Base-by-base conservation (phyloP, 257 asterid genomes). In the Eustoma russellianum region DNA sequence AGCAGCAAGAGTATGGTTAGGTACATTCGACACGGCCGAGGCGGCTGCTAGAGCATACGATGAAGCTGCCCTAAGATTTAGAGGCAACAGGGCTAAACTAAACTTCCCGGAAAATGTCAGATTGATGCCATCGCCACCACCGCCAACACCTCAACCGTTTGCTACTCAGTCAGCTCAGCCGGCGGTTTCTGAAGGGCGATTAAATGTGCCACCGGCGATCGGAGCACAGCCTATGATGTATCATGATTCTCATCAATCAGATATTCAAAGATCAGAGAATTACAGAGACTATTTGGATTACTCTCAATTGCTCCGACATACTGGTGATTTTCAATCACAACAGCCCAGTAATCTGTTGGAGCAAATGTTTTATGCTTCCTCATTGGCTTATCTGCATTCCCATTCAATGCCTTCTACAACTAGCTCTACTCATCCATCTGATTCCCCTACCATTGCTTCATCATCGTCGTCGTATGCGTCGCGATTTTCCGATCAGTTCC, bases 201-300 rank as follows among this genome's bases (percentile, higher is more conserved):
- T 62, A 14, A 38, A 76, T 2, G 28, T 60, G 6, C 19, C 51
- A 9, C 41, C 28, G 10, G 43, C 46, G 17, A 35, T 6, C 8
- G 17, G 56, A 5, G 51, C 44, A 6, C 69, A 59, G 13, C 70
- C 70, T 53, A n/a, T n/a, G n/a, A 17, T 55, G 46, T 46, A 72
- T 66, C 9, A 5, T 9, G 84, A 65, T 13, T 47, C 68, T 33
- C 65, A 35, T 16, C 72, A 53, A 28, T 7, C 44, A 13, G 9
- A 35, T 35, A 9, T 35, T 35, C 74, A 50, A 18, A 53, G 48
- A 13, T 13, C 74, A 2, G 70, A 34, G 53, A 38, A 67, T 34
- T 77, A 66, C 17, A 65, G 86, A 9, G 95, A 88, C 34, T 85
- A 83, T 19, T 75, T 78, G 78, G 77, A 80, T 1, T 88, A 88